Evolutionary conservation across 192 early-diverging fungal species (phyloP), one percentile per base, ranked within the genome.

Genomic region (Coemansia sp.): DNA sequence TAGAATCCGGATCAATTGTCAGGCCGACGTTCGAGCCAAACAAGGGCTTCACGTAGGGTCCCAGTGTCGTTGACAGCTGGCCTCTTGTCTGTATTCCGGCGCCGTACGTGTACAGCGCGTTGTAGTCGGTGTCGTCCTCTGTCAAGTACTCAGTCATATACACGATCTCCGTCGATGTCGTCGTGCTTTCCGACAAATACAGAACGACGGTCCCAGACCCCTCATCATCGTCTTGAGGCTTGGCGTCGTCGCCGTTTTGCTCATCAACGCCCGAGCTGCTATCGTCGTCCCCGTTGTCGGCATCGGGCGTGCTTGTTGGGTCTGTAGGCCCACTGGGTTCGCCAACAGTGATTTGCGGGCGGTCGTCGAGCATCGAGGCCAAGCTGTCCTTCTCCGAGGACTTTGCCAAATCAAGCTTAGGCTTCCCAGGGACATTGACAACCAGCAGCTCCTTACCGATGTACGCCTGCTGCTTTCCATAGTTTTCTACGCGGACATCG

Each of bases 371-470:
- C 58, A 80, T 30, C 7, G 58, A 51, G 2, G 72, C 35, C 2
- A 74, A 55, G 2, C 42, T 66, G 37, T 80, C 71, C 1, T 74
- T 67, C n/a, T 34, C 34, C 7, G 60, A 29, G 2, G 33, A 63
- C 28, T 52, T 59, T 21, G 63, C 62, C 20, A 67, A 61, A n/a
- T 58, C 64, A 26, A 84, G 63, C 2, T 29, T 42, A 0, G 70
- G 51, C 39, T 75, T 80, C 8, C 71, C 67, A 4, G 78, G 68
- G 2, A 80, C 71, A 48, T 81, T 81, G 12, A 81, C 79, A 0
- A 69, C 73, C 26, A 81, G 63, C 35, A 81, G 64, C 58, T 81
- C 67, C 25, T 69, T 68, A 29, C 74, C 79, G n/a, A 67, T 81
- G 31, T 67, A 81, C 2, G 61, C 28, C 16, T 72, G 65, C 31